Percentiles rank a stretch among this genome's conserved stretches.
phyloP scores from a whole-genome alignment of 2,329 filamentous ascomycete species.

The Paraphoma sp. region DNA sequence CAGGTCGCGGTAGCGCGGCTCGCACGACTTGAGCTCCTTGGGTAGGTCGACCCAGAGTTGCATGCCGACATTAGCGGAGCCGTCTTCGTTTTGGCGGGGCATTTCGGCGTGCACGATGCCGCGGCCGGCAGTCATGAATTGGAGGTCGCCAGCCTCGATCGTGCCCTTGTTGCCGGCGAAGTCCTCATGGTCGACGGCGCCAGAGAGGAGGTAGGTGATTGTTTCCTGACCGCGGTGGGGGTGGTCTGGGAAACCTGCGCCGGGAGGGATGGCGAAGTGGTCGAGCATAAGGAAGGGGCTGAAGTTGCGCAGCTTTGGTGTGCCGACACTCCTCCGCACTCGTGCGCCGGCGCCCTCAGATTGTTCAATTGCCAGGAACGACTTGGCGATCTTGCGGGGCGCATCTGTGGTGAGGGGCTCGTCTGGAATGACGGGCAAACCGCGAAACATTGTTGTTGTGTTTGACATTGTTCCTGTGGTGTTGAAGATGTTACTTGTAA shows the following conservation, averaged over 20 bases:
- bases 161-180: slow-evolving; percentile 87
- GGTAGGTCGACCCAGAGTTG: slow-evolving; percentile 97
- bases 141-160: slow-evolving; percentile 84
- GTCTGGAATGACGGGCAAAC: slow-evolving; percentile 57
- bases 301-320: slow-evolving; percentile 81
- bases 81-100: slow-evolving; percentile 80
- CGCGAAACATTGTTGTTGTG: slow-evolving; percentile 49
- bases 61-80: slow-evolving; percentile 80
- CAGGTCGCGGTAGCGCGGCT: slow-evolving; percentile 90
- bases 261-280: slow-evolving; percentile 78
- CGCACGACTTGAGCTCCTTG: slow-evolving; percentile 79
- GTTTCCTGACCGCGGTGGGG: slow-evolving; percentile 82
- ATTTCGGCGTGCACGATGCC: slow-evolving; percentile 97
- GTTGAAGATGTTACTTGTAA: slow-evolving; percentile 24
- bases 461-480: slow-evolving; percentile 37
- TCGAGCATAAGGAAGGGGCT: slow-evolving; percentile 96
- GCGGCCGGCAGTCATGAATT: slow-evolving; percentile 95
- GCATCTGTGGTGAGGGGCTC: slow-evolving; percentile 47
- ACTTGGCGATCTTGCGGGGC: slow-evolving; percentile 78
- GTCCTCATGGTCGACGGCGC: slow-evolving; percentile 89
- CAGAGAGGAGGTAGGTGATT: slow-evolving; percentile 88
- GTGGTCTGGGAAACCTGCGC: slow-evolving; percentile 91
- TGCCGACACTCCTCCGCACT: slow-evolving; percentile 88
- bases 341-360: slow-evolving; percentile 86
- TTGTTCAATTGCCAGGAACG: slow-evolving; percentile 85